Evolutionary conservation across 257 asterid species (phyloP), one percentile per base, ranked within the genome.

Genomic region (Hygrophila difformis): DNA sequence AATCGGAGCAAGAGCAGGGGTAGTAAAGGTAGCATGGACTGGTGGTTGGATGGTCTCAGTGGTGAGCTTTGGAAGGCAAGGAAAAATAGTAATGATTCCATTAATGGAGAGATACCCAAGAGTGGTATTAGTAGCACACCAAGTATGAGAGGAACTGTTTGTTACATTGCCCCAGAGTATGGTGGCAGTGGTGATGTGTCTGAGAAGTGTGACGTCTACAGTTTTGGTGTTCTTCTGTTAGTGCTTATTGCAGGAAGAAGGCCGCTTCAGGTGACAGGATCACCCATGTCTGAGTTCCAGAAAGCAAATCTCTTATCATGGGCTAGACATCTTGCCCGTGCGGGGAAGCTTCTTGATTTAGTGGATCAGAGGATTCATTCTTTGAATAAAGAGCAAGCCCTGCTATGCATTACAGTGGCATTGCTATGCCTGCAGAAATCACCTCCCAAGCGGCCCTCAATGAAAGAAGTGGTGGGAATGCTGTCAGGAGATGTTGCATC

Each of bases 41-140:
- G 89, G 87, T 89, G 98, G 98, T 49, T 77, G 63, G 96, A 89
- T 18, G 97, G 97, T 34, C 29, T 89, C 8, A 81, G 97, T 7
- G 86, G 94, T 1, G 97, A 88, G 36, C 79, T 84, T 4, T 69
- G 98, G 85, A 72, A 60, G 71, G 75, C 84, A 9, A 71, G 85
- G 18, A 71, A 67, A 19, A 77, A 75, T 15, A 82, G 94, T 51
- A 68, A 52, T 3, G 98, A 89, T 55, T 79, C 96, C 6, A 56
- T 71, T 18, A 81, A 89, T 47, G 91, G 93, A 19, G 98, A 85
- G 39, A 74, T 89, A 28, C 84, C 86, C 0, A 85, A 59, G 55
- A 89, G 98, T 43, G 86, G 94, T 11, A 56, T 86, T 10, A 86
- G 95, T 58, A 91, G 95, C 81, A 91, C 98, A 1, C 96, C 95